A percentile compares a stretch with the other conserved stretches of the same genome.
Evolutionary conservation across 2,329 filamentous ascomycete species (phyloP).

Genomic region (Pezicula neosporulosa): DNA sequence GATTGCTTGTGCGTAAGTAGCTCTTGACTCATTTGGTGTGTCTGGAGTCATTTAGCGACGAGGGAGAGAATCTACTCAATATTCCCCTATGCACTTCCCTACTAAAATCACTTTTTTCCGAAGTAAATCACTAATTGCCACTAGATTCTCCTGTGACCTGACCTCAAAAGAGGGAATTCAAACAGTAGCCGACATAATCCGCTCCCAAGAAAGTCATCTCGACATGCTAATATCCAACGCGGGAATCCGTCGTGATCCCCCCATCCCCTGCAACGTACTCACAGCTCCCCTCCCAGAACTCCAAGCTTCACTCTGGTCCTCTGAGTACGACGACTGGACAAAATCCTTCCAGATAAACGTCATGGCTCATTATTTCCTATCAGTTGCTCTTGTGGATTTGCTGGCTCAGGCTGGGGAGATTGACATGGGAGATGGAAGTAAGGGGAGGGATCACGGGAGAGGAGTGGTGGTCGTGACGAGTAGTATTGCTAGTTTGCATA

Average conservation of each 20-base stretch:
- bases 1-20: slow-evolving; percentile 32
- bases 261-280: slow-evolving; percentile 38
- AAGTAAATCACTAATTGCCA: slow-evolving; percentile 1
- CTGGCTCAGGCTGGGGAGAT: slow-evolving; percentile 35
- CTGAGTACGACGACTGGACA: slow-evolving; percentile 37
- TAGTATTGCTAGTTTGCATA: slow-evolving; percentile 49
- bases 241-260: slow-evolving; percentile 43
- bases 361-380: slow-evolving; percentile 46
- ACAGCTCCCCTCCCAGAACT: slow-evolving; percentile 37
- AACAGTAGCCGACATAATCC: slow-evolving; percentile 28
- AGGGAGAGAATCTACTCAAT: neutral
- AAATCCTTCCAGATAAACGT: slow-evolving; percentile 44
- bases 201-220: slow-evolving; percentile 34
- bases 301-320: slow-evolving; percentile 45
- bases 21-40: neutral
- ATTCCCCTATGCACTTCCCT: neutral
- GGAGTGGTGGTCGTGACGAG: slow-evolving; percentile 46
- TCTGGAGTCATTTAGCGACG: neutral
- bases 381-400: slow-evolving; percentile 41
- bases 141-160: slow-evolving; percentile 32
- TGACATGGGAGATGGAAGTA: slow-evolving; percentile 21
- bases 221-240: slow-evolving; percentile 48
- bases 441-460: slow-evolving; percentile 35
- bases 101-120: slow-evolving; percentile 15
- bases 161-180: slow-evolving; percentile 37